A percentile compares a stretch with the other conserved stretches of the same genome.
These are phyloP conservation scores for Leccinum olivaceopallidum DNA, from an alignment of 768 basidiomycete species.

Conservation along the genomic window DNA sequence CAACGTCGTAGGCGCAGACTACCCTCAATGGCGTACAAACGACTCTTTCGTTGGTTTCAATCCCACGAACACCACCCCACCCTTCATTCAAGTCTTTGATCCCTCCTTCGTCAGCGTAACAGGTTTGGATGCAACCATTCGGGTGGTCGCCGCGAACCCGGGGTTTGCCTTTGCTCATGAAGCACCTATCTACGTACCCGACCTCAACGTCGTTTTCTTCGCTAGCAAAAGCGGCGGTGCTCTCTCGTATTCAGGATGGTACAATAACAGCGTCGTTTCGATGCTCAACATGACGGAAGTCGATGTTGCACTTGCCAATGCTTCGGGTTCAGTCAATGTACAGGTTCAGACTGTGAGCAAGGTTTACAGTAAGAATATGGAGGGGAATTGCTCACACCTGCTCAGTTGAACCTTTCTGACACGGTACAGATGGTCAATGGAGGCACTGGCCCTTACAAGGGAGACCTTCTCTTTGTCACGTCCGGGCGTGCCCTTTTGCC, in stretches of 20 bases:
- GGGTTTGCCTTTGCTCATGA: slow-evolving; percentile 78
- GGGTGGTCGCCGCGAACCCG: slow-evolving; percentile 57
- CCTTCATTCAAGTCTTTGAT: slow-evolving; percentile 61
- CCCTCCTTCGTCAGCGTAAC: slow-evolving; percentile 58
- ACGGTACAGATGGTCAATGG: slow-evolving; percentile 71
- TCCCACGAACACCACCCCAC: slow-evolving; percentile 57
- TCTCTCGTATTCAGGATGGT: slow-evolving; percentile 60
- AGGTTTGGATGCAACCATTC: slow-evolving; percentile 56
- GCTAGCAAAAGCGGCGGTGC: slow-evolving; percentile 67
- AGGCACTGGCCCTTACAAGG: slow-evolving; percentile 62
- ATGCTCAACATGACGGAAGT: slow-evolving; percentile 64
- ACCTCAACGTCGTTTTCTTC: slow-evolving; percentile 76
- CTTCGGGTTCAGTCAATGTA: slow-evolving; percentile 43
- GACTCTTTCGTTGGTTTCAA: slow-evolving; percentile 50
- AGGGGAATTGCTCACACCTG: slow-evolving; percentile 6
- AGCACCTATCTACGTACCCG: slow-evolving; percentile 65
- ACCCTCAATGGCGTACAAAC: slow-evolving; percentile 36
- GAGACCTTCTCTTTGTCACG: slow-evolving; percentile 58
- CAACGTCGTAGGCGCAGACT: slow-evolving; percentile 50
- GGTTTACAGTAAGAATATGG: not conserved
- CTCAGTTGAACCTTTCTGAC: slow-evolving; percentile 57
- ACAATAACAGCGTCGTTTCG: slow-evolving; percentile 63
- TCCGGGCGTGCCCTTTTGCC: slow-evolving; percentile 66
- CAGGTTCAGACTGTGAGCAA: slow-evolving; percentile 43
- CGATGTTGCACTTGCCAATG: slow-evolving; percentile 42